A percentile compares a stretch with the other conserved stretches of the same genome.
Conservation (phyloP, 2,329 filamentous ascomycete species). For the Talaromyces funiculosus region DNA sequence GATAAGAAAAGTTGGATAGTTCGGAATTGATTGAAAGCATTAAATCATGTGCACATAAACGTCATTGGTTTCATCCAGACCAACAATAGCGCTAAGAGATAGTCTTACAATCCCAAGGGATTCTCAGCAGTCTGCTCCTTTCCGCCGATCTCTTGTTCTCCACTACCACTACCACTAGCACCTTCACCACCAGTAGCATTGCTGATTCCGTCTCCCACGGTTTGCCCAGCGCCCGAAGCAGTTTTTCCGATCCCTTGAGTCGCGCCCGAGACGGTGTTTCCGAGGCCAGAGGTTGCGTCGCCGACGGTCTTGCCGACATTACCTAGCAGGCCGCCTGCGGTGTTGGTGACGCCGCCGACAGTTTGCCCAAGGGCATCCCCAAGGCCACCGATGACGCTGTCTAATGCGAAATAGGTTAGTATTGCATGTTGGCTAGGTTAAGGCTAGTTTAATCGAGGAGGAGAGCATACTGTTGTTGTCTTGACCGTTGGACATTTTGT, state of each 20-base stretch:
- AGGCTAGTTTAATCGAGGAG: neutral
- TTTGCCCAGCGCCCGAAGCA: constrained; percentile 22
- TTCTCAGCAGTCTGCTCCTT: constrained; percentile 21
- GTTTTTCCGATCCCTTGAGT: constrained; percentile 21
- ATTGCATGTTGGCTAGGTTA: neutral
- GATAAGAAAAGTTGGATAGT: neutral
- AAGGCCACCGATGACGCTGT: constrained; percentile 17
- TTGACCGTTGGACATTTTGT: constrained; percentile 8
- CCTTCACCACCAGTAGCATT: neutral
- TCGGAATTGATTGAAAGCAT: neutral
- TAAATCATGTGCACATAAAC: neutral
- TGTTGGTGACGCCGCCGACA: constrained; percentile 20
- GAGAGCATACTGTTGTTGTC: neutral
- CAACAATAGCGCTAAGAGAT: neutral
- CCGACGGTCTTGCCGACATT: constrained; percentile 25
- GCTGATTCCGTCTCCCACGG: constrained; percentile 19
- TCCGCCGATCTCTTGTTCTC: constrained; percentile 10
- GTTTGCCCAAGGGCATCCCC: constrained; percentile 24
- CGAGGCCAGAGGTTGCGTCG: constrained; percentile 22
- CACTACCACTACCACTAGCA: neutral
- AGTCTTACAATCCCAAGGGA: constrained; percentile 19
- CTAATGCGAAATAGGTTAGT: neutral
- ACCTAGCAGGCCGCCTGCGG: constrained; percentile 21
- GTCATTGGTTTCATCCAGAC: neutral
- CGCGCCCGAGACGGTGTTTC: constrained; percentile 26